Base-by-base conservation (phyloP, 2,329 filamentous ascomycete genomes). In the Catunica adiposa region DNA sequence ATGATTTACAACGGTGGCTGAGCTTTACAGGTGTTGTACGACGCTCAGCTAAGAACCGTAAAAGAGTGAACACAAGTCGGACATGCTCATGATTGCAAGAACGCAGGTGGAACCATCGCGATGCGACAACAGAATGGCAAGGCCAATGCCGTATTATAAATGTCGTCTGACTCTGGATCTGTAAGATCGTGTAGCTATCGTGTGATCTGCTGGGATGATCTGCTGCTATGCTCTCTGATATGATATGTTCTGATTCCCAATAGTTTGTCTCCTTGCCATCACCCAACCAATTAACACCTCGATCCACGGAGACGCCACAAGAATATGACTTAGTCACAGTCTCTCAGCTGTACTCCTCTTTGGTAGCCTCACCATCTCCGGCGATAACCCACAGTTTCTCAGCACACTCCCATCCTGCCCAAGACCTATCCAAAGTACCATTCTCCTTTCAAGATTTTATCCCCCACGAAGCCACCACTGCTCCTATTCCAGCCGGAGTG, bases 81-180 rank as follows among this genome's bases (percentile, higher is more conserved):
- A 48, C 50, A 52, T 38, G 31, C 23, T 52, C 29, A 38, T 52
- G 17, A 52, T 52, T 37, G 20, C 50, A 52, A 38, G 31, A 38
- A 52, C 48, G 50, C 34, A 38, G 50, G 20, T 37, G 50, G 23
- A 52, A 52, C 50, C 50, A 52, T 52, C 17, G 31, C 31, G 50
- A 38, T 38, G 50, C 53, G 54, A 53, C 56, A 58, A 51, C 38
- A 58, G 31, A 56, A 58, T 8, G 56, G 56, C 56, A 58, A 55
- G 56, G 53, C 52, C 48, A 50, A 53, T 52, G 56, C 56, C 56
- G 34, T 50, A 51, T 54, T 58, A 58, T 56, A 58, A 56, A 58
- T 56, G 56, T 38, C 56, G 53, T 55, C 48, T 55, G 56, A 56
- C 53, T 58, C 50, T 56, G 50, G 20, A 38, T 23, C 31, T 52